Evolutionary conservation across 2,329 filamentous ascomycete genomes (phyloP).

Genomic region (Colletotrichum tropicicola): DNA sequence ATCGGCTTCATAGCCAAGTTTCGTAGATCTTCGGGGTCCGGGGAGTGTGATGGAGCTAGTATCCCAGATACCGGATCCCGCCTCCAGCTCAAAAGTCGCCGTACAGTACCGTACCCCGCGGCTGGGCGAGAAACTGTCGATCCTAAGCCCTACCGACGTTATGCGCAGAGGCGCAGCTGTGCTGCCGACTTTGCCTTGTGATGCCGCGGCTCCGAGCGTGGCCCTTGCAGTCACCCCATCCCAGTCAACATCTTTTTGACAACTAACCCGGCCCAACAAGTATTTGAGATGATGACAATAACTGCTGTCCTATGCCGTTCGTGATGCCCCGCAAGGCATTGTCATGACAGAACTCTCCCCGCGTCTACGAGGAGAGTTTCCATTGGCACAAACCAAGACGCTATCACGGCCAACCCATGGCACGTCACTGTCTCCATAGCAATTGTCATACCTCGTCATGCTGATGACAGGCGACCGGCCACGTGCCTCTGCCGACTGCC

Average conservation of each 20-base stretch:
- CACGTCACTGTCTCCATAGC: neutral
- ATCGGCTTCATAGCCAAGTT: neutral
- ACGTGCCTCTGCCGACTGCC: neutral
- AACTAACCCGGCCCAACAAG: neutral
- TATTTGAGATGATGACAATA: neutral
- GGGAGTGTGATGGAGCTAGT: neutral
- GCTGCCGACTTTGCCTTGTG: neutral
- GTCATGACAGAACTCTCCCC: conserved; percentile 19
- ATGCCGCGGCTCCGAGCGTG: conserved; percentile 19
- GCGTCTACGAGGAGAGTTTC: neutral
- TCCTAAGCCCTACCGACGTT: neutral
- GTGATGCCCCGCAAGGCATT: neutral
- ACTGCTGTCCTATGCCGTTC: neutral
- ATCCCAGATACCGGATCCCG: neutral
- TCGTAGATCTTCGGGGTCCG: neutral
- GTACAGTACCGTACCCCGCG: neutral
- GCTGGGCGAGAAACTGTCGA: neutral
- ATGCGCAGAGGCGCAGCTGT: neutral
- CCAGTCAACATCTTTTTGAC: neutral
- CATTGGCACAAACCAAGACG: neutral
- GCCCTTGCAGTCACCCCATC: neutral
- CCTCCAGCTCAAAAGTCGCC: neutral
- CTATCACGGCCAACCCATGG: neutral
- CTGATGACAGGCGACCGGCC: neutral
- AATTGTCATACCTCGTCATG: neutral